Evolutionary conservation across 2,329 filamentous ascomycete genomes (phyloP).

Genomic region (Colletotrichum gloeosporioides): DNA sequence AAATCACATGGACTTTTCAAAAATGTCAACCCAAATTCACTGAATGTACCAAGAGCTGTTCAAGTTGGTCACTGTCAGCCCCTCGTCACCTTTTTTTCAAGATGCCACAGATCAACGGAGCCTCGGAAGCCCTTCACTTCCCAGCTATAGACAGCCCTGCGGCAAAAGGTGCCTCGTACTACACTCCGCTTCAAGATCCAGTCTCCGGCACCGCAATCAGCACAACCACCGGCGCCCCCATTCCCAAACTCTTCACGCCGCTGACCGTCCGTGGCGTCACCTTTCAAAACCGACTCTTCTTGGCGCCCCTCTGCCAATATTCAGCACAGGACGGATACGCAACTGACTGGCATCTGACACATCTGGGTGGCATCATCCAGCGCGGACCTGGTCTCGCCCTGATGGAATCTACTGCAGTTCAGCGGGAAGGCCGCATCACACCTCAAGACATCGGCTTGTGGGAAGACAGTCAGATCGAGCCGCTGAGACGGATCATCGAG

Average conservation of each 20-base stretch:
- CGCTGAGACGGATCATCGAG: constrained; percentile 60
- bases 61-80: neutral
- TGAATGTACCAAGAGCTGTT: neutral
- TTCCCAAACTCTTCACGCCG: constrained; percentile 57
- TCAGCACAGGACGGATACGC: constrained; percentile 60
- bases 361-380: constrained; percentile 74
- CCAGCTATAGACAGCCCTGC: constrained; percentile 24
- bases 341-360: constrained; percentile 75
- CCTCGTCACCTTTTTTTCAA: neutral
- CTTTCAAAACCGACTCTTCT: constrained; percentile 51
- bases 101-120: neutral
- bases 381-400: constrained; percentile 69
- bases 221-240: constrained; percentile 48
- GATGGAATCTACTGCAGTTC: constrained; percentile 71
- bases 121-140: neutral
- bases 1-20: neutral
- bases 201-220: constrained; percentile 46
- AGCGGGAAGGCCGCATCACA: constrained; percentile 70
- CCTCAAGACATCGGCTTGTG: constrained; percentile 71
- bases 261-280: constrained; percentile 49
- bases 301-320: constrained; percentile 55
- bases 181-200: constrained; percentile 51
- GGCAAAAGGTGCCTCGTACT: constrained; percentile 46
- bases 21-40: neutral
- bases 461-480: constrained; percentile 71